Percentiles rank a stretch among this genome's conserved stretches.
phyloP scores from a whole-genome alignment of 2,329 filamentous ascomycete genomes.

The Aspergillus sp. region DNA sequence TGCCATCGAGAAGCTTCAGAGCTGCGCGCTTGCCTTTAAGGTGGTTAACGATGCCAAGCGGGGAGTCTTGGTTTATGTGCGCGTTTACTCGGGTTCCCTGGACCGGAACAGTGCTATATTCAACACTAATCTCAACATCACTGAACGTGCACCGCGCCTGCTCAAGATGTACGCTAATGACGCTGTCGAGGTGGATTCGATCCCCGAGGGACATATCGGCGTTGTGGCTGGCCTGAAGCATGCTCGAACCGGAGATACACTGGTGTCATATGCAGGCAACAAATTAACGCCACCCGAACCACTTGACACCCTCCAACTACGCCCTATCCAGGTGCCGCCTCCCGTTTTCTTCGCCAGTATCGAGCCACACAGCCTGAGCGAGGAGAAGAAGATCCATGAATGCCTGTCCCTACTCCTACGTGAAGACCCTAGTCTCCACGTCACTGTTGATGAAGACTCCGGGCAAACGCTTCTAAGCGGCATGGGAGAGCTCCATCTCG shows the following conservation, averaged over 20 bases:
- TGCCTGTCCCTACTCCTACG: conserved; percentile 76
- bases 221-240: conserved; percentile 88
- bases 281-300: conserved; percentile 67
- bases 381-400: conserved; percentile 76
- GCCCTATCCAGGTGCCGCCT: conserved; percentile 85
- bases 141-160: conserved; percentile 77
- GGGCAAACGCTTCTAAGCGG: conserved; percentile 92
- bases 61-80: conserved; percentile 86
- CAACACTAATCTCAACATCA: conserved; percentile 81
- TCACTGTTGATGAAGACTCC: conserved; percentile 82
- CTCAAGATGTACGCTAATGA: conserved; percentile 89
- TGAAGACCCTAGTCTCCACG: conserved; percentile 89
- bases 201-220: conserved; percentile 87
- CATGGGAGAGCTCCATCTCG: conserved; percentile 94
- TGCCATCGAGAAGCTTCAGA: conserved; percentile 63
- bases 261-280: conserved; percentile 71
- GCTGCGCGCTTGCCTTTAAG: conserved; percentile 80
- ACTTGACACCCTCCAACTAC: conserved; percentile 75
- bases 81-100: conserved; percentile 84
- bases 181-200: conserved; percentile 77
- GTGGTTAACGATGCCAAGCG: conserved; percentile 85
- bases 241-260: conserved; percentile 89
- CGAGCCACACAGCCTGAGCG: conserved; percentile 74
- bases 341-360: conserved; percentile 97
- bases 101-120: conserved; percentile 74